phyloP scores from a whole-genome alignment of 257 asterid genomes.

The Datura wrightii region DNA sequence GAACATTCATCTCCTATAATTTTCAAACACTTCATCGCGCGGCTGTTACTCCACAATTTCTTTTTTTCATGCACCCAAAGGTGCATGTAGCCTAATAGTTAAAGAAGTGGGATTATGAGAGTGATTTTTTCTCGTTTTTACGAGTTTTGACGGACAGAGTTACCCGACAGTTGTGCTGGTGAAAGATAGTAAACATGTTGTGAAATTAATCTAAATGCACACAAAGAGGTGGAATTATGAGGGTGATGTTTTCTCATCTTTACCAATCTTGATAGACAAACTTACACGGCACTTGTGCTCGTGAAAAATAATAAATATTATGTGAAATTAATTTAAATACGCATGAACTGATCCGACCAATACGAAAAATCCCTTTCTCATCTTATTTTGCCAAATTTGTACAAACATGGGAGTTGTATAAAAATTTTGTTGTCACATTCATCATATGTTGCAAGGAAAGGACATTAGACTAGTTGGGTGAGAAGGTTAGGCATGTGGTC shows the following conservation, averaged over 20 bases:
- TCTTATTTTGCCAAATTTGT: background rate
- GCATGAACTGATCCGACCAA: background rate
- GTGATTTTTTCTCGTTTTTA: background rate
- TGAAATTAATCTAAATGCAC: background rate
- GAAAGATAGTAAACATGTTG: background rate
- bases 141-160: background rate
- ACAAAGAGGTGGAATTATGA: background rate
- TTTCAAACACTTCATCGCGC: background rate
- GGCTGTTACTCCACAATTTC: too few relatives aligned
- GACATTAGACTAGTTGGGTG: slow-evolving; percentile 36
- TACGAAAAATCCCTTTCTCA: too few relatives aligned
- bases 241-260: too few relatives aligned
- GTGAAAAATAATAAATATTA: too few relatives aligned
- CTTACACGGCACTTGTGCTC: too few relatives aligned
- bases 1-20: background rate
- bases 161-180: accelerated
- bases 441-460: background rate
- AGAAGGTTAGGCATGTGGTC: slow-evolving; percentile 35
- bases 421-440: slow-evolving; percentile 20
- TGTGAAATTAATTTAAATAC: too few relatives aligned
- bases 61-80: background rate
- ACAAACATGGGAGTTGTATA: background rate
- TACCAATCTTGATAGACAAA: too few relatives aligned
- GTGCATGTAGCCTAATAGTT: too few relatives aligned
- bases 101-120: too few relatives aligned